phyloP scores from a whole-genome alignment of 208 protist genomes.

The Phytomonas francai region DNA sequence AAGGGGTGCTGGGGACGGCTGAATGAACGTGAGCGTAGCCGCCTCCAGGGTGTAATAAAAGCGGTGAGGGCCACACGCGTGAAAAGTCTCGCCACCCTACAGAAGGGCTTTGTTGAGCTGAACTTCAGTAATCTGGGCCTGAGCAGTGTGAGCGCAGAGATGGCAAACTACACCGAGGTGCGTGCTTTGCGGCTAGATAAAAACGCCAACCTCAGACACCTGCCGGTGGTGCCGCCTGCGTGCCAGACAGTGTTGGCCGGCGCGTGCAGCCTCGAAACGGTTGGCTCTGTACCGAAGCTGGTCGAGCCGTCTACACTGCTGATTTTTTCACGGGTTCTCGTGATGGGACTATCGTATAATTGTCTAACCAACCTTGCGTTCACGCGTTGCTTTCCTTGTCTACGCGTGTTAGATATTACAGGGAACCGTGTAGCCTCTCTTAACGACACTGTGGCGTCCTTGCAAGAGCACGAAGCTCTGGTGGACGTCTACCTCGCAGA shows the following conservation, averaged over 20 bases:
- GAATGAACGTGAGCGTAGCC: slow-evolving; percentile 21
- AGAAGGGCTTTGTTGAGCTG: slow-evolving; percentile 36
- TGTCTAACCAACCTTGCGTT: slow-evolving; percentile 34
- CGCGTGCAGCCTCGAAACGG: slow-evolving; percentile 28
- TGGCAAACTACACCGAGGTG: slow-evolving; percentile 37
- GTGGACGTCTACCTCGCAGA: slow-evolving; percentile 54
- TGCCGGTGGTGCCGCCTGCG: slow-evolving; percentile 45
- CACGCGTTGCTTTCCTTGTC: slow-evolving; percentile 29
- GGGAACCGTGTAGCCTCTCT: slow-evolving; percentile 53
- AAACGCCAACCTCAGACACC: slow-evolving; percentile 33
- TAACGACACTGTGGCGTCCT: slow-evolving; percentile 18
- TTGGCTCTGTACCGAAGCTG: not conserved
- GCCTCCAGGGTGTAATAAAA: slow-evolving; percentile 34
- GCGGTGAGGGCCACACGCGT: slow-evolving; percentile 30
- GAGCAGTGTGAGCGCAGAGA: slow-evolving; percentile 19
- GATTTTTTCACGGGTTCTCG: slow-evolving; percentile 20
- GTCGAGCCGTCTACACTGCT: slow-evolving; percentile 1
- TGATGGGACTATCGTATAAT: slow-evolving; percentile 66
- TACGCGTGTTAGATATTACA: slow-evolving; percentile 60
- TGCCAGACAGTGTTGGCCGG: slow-evolving; percentile 41
- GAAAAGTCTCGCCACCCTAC: not conserved
- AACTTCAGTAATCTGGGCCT: slow-evolving; percentile 40
- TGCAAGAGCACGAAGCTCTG: slow-evolving; percentile 33
- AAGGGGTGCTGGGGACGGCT: slow-evolving; percentile 44
- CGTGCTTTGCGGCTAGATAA: slow-evolving; percentile 43